Evolutionary conservation across 1,284 basidiomycete genomes (phyloP).

Genomic region (Tremellales sp.): DNA sequence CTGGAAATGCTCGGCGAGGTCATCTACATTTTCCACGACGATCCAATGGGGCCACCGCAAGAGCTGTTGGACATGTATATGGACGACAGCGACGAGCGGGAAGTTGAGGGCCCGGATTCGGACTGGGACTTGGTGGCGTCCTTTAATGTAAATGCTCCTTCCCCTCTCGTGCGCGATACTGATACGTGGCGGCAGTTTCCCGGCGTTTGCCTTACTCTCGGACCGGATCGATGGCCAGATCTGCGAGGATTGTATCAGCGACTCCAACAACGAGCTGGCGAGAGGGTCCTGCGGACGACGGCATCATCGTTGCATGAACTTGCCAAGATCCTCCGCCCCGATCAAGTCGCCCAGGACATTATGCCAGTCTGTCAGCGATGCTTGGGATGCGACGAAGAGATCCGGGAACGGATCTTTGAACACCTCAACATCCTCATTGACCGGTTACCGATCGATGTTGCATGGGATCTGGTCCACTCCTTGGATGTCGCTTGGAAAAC

Average conservation of each 20-base stretch:
- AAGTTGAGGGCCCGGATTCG: conserved; percentile 48
- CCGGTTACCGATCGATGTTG: conserved; percentile 55
- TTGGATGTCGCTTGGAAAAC: conserved; percentile 63
- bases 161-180: not conserved
- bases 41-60: conserved; percentile 64
- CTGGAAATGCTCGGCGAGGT: conserved; percentile 90
- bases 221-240: conserved; percentile 69
- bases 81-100: conserved; percentile 27
- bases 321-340: conserved; percentile 74
- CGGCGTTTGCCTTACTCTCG: conserved; percentile 82
- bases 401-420: conserved; percentile 60
- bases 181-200: conserved; percentile 56
- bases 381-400: conserved; percentile 62
- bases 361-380: conserved; percentile 66
- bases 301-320: conserved; percentile 87
- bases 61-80: conserved; percentile 76
- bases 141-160: conserved; percentile 61
- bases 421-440: conserved; percentile 60
- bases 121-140: conserved; percentile 82
- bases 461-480: conserved; percentile 56
- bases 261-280: conserved; percentile 54
- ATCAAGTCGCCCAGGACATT: conserved; percentile 66
- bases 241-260: conserved; percentile 66
- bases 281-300: conserved; percentile 51
- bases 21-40: conserved; percentile 74